Evolutionary conservation across 2,329 filamentous ascomycete genomes (phyloP).

Genomic region (Arthrobotrys sinensis): DNA sequence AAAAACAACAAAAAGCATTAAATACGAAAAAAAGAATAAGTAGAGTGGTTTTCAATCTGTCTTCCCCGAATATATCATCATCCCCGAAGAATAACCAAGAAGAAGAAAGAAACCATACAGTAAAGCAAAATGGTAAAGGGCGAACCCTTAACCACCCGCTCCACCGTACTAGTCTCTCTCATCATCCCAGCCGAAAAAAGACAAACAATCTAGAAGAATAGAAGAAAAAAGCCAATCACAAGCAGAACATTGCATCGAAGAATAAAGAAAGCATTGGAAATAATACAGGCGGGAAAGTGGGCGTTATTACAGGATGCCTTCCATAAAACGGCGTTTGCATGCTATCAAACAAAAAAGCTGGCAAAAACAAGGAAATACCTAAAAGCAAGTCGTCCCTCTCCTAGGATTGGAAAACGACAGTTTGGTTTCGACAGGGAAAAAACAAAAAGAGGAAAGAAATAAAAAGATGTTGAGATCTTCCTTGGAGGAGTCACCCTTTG

Average conservation of each 20-base stretch:
- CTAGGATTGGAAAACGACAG: constrained; percentile 61
- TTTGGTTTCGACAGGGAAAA: constrained; percentile 38
- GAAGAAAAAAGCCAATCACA: constrained; percentile 25
- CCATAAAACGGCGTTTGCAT: constrained; percentile 30
- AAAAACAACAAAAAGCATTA: constrained; percentile 51
- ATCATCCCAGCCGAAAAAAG: constrained; percentile 19
- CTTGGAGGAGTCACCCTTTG: constrained; percentile 22
- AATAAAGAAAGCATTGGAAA: constrained; percentile 47
- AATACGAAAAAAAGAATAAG: constrained; percentile 60
- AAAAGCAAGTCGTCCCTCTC: constrained; percentile 61
- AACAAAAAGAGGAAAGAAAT: constrained; percentile 9
- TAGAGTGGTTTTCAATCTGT: constrained; percentile 59
- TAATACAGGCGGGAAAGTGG: constrained; percentile 42
- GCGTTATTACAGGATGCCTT: constrained; percentile 59
- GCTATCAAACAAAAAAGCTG: constrained; percentile 16
- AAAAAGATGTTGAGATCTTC: constrained; percentile 50
- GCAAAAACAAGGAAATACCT: constrained; percentile 60
- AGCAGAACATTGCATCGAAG: constrained; percentile 19
- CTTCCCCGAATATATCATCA: constrained; percentile 51
- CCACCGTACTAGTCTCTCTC: background rate
- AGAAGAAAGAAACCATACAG: constrained; percentile 11
- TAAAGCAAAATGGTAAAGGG: constrained; percentile 5
- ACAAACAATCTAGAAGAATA: constrained; percentile 40
- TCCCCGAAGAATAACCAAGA: constrained; percentile 50
- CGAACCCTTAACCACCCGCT: constrained; percentile 7